Conservation (phyloP, 1,284 basidiomycete species). For the Trametes sp. region DNA sequence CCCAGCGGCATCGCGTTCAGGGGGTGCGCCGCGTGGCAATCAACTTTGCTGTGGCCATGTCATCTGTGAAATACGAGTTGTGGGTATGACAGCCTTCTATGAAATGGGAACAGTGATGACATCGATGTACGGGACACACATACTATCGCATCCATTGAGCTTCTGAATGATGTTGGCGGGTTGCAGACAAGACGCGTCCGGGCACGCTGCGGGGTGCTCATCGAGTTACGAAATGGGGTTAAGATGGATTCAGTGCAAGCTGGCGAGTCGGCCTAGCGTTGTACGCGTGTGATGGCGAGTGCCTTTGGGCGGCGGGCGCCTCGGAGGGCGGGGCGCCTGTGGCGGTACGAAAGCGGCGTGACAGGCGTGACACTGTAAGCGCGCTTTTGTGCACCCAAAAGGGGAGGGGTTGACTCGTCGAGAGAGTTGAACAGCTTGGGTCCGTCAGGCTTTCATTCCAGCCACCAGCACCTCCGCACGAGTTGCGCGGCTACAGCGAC, state of each 20-base stretch:
- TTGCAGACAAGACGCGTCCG: not conserved
- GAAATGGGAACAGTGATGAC: too few species aligned
- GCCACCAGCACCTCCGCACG: conserved; percentile 23
- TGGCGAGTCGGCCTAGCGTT: not conserved
- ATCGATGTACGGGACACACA: too few species aligned
- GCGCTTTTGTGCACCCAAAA: conserved; percentile 14
- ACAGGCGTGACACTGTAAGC: conserved; percentile 13
- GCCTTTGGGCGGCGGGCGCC: conserved; percentile 4
- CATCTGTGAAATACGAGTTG: not conserved
- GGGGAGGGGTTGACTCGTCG: conserved; percentile 15
- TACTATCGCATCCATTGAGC: too few species aligned
- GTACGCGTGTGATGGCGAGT: conserved; percentile 3
- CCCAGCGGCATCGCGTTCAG: conserved; percentile 6
- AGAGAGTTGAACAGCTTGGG: conserved; percentile 8
- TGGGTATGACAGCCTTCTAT: not conserved
- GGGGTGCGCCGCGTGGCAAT: not conserved
- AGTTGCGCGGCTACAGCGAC: conserved; percentile 24
- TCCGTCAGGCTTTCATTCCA: conserved; percentile 21
- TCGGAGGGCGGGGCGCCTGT: not conserved
- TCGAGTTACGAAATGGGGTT: not conserved
- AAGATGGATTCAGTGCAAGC: not conserved
- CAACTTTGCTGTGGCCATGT: not conserved
- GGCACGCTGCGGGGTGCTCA: not conserved
- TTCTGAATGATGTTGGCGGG: not conserved
- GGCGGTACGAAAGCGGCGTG: conserved; percentile 6